phyloP scores from a whole-genome alignment of 495 filamentous ascomycete genomes.

The Astrocystis sublimbata region DNA sequence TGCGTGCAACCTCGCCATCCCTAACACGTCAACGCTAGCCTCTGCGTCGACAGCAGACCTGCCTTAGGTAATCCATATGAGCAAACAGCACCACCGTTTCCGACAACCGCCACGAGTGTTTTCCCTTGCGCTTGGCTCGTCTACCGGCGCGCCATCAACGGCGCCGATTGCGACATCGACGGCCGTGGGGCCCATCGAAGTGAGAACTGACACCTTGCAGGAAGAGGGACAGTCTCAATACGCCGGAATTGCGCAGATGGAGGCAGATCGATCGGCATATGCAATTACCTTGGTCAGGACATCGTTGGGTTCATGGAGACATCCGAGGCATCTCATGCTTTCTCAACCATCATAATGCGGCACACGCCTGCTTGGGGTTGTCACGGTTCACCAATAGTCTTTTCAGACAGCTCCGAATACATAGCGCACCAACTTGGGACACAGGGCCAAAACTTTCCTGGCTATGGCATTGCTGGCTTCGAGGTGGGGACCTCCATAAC shows the following conservation, averaged over 20 bases:
- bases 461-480: neutral
- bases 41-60: neutral
- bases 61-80: neutral
- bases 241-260: no score
- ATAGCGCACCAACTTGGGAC: neutral
- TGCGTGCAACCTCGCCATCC: constrained; percentile 17
- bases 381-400: neutral
- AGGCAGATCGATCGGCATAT: neutral
- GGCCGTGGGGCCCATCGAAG: neutral
- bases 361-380: neutral
- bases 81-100: neutral
- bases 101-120: constrained; percentile 11
- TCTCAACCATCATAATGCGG: neutral
- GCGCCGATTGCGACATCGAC: constrained; percentile 18
- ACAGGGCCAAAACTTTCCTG: neutral
- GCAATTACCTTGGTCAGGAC: neutral
- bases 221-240: no score
- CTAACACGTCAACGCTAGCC: neutral
- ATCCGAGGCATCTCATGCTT: neutral
- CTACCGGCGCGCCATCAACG: constrained; percentile 2
- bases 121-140: neutral
- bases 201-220: neutral
- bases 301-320: neutral
- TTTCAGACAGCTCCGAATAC: neutral
- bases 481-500: neutral